These are phyloP conservation scores for Lactarius psammicola DNA, from an alignment of 768 basidiomycete genomes.

Conservation along the genomic window DNA sequence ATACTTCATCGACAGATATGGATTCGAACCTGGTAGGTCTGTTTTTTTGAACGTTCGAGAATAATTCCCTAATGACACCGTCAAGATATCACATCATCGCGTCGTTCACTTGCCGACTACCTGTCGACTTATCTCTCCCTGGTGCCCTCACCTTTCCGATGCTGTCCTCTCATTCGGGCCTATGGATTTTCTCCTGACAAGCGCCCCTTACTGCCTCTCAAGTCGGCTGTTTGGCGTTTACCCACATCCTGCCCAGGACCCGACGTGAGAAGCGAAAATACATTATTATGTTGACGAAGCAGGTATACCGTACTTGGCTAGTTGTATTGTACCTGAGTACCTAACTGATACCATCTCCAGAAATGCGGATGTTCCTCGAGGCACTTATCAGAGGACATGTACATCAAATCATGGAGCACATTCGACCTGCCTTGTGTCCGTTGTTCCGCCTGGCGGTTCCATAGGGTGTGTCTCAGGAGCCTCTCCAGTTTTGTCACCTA, in stretches of 20 bases:
- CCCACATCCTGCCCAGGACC: constrained; percentile 81
- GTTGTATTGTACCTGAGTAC: too few species aligned
- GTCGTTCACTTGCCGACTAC: constrained; percentile 74
- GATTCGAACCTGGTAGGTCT: constrained; percentile 66
- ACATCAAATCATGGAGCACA: constrained; percentile 91
- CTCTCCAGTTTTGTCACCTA: constrained; percentile 13
- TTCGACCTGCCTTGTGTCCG: constrained; percentile 85
- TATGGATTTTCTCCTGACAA: constrained; percentile 74
- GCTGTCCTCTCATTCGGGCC: constrained; percentile 78
- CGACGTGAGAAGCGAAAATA: constrained; percentile 72
- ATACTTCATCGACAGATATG: constrained; percentile 78
- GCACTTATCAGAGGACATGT: constrained; percentile 86
- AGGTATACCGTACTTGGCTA: constrained; percentile 42
- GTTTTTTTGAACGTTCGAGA: neutral
- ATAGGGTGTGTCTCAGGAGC: constrained; percentile 60
- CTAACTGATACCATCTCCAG: too few species aligned
- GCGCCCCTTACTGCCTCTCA: constrained; percentile 72
- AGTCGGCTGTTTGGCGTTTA: constrained; percentile 71
- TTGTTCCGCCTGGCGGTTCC: constrained; percentile 87
- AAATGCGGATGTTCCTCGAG: constrained; percentile 81
- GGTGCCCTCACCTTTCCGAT: constrained; percentile 66
- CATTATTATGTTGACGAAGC: constrained; percentile 66
- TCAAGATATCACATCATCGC: constrained; percentile 67
- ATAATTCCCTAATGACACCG: neutral
- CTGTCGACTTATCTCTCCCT: constrained; percentile 77